Conservation (phyloP, 1,284 basidiomycete species). For the Sporisorium graminicola region DNA sequence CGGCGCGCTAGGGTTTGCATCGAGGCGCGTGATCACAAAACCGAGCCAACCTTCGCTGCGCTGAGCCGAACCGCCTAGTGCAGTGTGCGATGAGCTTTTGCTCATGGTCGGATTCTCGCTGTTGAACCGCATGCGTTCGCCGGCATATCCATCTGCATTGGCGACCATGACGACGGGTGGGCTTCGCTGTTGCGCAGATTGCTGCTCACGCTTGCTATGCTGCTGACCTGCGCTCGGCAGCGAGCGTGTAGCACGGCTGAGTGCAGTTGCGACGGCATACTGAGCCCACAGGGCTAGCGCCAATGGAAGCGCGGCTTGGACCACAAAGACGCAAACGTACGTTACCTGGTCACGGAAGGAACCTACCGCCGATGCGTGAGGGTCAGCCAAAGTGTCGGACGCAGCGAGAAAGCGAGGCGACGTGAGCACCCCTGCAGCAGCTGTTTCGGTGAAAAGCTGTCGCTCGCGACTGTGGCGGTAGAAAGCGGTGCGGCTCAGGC, state of each 20-base stretch:
- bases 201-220: background rate
- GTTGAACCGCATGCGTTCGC: slow-evolving; percentile 34
- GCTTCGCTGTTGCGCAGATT: background rate
- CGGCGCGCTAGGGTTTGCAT: background rate
- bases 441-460: slow-evolving; percentile 7
- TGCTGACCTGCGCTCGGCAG: slow-evolving; percentile 10
- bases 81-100: slow-evolving; percentile 6
- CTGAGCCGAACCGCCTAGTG: background rate
- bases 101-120: slow-evolving; percentile 27
- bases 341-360: slow-evolving; percentile 43
- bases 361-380: slow-evolving; percentile 51
- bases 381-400: slow-evolving; percentile 1
- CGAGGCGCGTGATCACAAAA: slow-evolving; percentile 40
- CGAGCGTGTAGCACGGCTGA: slow-evolving; percentile 32
- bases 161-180: slow-evolving; percentile 11
- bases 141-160: background rate
- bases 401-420: slow-evolving; percentile 21
- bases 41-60: slow-evolving; percentile 40
- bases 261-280: slow-evolving; percentile 41
- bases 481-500: slow-evolving; percentile 38
- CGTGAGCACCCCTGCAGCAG: slow-evolving; percentile 17
- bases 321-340: slow-evolving; percentile 53
- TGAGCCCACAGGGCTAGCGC: slow-evolving; percentile 45
- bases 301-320: slow-evolving; percentile 53
- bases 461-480: slow-evolving; percentile 23